These are phyloP conservation scores for Spiraea crenata DNA, from an alignment of 331 rosid species.

Conservation along the genomic window DNA sequence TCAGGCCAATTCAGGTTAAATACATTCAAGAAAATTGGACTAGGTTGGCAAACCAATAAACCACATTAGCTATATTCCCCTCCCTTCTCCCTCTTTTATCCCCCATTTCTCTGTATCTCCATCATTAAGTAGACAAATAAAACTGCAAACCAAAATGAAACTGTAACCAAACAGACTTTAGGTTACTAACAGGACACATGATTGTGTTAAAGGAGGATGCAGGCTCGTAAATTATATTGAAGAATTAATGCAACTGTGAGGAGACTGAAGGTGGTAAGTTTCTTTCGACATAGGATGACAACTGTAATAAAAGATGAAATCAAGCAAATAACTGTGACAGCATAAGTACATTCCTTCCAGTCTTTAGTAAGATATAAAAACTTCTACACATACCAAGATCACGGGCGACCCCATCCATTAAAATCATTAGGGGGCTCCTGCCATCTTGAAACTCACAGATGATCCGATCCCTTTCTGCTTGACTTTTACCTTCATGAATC, in stretches of 20 bases:
- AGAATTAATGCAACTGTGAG: no score
- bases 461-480: conserved; percentile 99
- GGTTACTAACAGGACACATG: no score
- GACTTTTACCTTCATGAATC: conserved; percentile 97
- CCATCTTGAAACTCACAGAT: conserved; percentile 94
- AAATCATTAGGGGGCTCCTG: conserved; percentile 99
- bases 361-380: conserved; percentile 8
- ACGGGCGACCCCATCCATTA: conserved; percentile 98
- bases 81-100: not conserved
- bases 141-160: no score
- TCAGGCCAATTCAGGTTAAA: not conserved
- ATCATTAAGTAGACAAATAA: no score
- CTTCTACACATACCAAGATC: conserved; percentile 70
- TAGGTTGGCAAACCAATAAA: conserved; percentile 15
- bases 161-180: no score
- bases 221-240: no score
- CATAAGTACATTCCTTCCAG: not conserved
- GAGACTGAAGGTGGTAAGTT: no score
- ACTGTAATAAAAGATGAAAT: not conserved
- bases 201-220: no score
- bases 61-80: conserved; percentile 21
- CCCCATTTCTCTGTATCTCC: no score
- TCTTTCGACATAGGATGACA: no score
- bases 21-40: conserved; percentile 18
- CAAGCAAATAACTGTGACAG: conserved; percentile 1